These are phyloP conservation scores for Tetrahymena borealis DNA, from an alignment of 73 alveolate species.

Conservation along the genomic window DNA sequence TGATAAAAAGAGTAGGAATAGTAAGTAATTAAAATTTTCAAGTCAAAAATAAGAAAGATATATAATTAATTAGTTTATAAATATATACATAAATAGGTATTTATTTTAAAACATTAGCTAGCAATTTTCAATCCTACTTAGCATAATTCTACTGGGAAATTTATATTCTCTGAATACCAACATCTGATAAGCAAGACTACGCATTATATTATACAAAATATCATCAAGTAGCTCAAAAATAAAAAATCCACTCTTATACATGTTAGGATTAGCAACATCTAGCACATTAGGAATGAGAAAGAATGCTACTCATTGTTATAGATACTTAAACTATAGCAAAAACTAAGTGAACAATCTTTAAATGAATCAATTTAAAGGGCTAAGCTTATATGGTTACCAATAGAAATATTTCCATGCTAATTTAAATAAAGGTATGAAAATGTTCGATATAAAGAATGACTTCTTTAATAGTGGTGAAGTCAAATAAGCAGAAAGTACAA, in stretches of 20 bases:
- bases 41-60: not conserved
- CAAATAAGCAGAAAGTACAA: not conserved
- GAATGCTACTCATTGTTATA: not conserved
- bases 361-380: not conserved
- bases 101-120: not conserved
- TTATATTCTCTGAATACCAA: not conserved
- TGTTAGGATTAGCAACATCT: not conserved
- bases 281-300: not conserved
- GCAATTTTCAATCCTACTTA: not conserved
- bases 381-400: not conserved
- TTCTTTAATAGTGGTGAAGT: not conserved
- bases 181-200: not conserved
- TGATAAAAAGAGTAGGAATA: not conserved
- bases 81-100: not conserved
- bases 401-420: not conserved
- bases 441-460: not conserved
- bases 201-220: too few species aligned
- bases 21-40: not conserved
- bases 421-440: not conserved
- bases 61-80: not conserved
- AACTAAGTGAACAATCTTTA: not conserved
- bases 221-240: too few species aligned
- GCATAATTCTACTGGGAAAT: not conserved
- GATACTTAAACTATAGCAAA: not conserved
- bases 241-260: too few species aligned